Evolutionary conservation across 192 early-diverging fungal genomes (phyloP).

Genomic region (Coemansia sp.): DNA sequence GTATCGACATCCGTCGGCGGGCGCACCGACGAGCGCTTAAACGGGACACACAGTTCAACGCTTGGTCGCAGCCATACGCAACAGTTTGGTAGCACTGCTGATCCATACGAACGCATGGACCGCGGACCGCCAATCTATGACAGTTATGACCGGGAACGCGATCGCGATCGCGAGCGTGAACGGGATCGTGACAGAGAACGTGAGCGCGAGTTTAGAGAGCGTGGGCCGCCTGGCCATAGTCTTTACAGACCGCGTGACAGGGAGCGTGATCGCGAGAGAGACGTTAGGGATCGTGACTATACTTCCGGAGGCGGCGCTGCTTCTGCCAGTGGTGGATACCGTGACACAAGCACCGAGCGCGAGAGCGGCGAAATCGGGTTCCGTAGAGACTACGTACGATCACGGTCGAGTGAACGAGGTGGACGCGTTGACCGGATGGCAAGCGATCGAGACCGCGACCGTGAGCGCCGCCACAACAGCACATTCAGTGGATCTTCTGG

Average conservation of each 20-base stretch:
- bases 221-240: not conserved
- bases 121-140: not conserved
- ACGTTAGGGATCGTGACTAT: conserved; percentile 12
- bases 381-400: conserved; percentile 23
- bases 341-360: conserved; percentile 19
- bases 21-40: not conserved
- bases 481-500: conserved; percentile 4
- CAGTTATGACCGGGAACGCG: not conserved
- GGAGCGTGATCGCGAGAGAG: conserved; percentile 16
- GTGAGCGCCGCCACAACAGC: conserved; percentile 25
- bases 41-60: not conserved
- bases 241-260: not conserved
- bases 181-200: not conserved
- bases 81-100: not conserved
- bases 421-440: conserved; percentile 6
- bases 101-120: not conserved
- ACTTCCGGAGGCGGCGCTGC: too few species aligned
- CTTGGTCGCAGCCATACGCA: conserved; percentile 3
- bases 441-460: conserved; percentile 8
- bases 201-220: conserved; percentile 6
- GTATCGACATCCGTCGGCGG: not conserved
- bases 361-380: conserved; percentile 31
- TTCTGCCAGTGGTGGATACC: not conserved
- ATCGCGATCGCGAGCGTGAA: conserved; percentile 3
- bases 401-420: conserved; percentile 33